Conservation (phyloP, 352 stramenopile species). For the Phytophthora pluvialis region DNA sequence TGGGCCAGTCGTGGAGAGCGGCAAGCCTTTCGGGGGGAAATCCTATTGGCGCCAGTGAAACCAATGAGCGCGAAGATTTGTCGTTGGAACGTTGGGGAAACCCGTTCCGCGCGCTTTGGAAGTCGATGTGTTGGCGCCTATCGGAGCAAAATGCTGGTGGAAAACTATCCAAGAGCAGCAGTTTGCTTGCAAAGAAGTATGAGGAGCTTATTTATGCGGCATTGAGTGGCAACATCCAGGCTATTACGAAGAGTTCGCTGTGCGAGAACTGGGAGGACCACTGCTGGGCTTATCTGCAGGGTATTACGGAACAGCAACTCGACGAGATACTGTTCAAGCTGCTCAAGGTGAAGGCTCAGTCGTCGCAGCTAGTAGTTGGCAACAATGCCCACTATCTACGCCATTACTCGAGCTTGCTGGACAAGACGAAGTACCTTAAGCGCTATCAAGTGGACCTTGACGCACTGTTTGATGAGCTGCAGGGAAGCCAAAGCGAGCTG, state of each 20-base stretch:
- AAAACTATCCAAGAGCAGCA: constrained; percentile 72
- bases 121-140: constrained; percentile 87
- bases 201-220: constrained; percentile 85
- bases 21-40: constrained; percentile 75
- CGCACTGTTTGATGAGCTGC: constrained; percentile 79
- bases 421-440: constrained; percentile 81
- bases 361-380: constrained; percentile 73
- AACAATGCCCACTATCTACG: constrained; percentile 69
- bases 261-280: constrained; percentile 88
- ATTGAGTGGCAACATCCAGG: constrained; percentile 74
- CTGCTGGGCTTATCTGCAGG: constrained; percentile 81
- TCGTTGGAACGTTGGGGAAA: constrained; percentile 81
- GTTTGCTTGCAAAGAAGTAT: constrained; percentile 68
- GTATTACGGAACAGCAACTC: constrained; percentile 72
- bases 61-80: constrained; percentile 53
- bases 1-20: constrained; percentile 81
- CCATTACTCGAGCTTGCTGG: constrained; percentile 58
- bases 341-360: constrained; percentile 78
- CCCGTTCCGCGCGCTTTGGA: constrained; percentile 83
- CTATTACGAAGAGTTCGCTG: constrained; percentile 67
- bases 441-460: constrained; percentile 75
- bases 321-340: constrained; percentile 76
- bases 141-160: constrained; percentile 50
- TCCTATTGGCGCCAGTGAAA: constrained; percentile 61
- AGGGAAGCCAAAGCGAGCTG: constrained; percentile 59